phyloP scores from a whole-genome alignment of 129 eudicot species.

The Lactuca saligna region DNA sequence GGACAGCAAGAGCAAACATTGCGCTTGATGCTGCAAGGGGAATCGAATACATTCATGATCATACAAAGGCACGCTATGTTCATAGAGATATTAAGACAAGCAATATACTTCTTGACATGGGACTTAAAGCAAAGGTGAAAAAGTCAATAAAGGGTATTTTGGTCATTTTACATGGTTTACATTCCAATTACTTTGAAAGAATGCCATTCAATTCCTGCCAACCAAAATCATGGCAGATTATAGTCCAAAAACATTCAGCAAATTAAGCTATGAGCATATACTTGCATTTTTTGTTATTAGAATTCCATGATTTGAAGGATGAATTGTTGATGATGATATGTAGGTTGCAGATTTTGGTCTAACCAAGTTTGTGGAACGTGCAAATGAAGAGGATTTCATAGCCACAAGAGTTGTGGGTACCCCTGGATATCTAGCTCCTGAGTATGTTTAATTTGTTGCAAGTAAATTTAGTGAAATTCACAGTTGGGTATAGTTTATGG shows the following conservation, averaged over 20 bases:
- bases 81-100: constrained; percentile 46
- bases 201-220: too few relatives aligned
- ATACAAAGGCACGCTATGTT: constrained; percentile 44
- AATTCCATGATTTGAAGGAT: background rate
- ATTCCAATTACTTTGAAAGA: too few relatives aligned
- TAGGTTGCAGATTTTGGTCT: constrained; percentile 48
- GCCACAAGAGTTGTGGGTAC: constrained; percentile 47
- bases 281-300: background rate
- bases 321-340: constrained; percentile 1
- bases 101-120: constrained; percentile 42
- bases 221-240: too few relatives aligned
- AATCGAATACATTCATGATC: constrained; percentile 49
- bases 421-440: constrained; percentile 49
- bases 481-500: constrained; percentile 4
- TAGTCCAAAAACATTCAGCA: too few relatives aligned
- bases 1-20: constrained; percentile 42
- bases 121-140: constrained; percentile 44
- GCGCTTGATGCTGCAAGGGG: constrained; percentile 51
- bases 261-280: too few relatives aligned
- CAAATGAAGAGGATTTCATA: constrained; percentile 37
- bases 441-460: constrained; percentile 23
- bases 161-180: too few relatives aligned
- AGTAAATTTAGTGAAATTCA: background rate
- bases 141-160: too few relatives aligned
- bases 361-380: constrained; percentile 34